These are phyloP conservation scores for Malassezia psittaci DNA, from an alignment of 1,284 basidiomycete species.

Conservation along the genomic window DNA sequence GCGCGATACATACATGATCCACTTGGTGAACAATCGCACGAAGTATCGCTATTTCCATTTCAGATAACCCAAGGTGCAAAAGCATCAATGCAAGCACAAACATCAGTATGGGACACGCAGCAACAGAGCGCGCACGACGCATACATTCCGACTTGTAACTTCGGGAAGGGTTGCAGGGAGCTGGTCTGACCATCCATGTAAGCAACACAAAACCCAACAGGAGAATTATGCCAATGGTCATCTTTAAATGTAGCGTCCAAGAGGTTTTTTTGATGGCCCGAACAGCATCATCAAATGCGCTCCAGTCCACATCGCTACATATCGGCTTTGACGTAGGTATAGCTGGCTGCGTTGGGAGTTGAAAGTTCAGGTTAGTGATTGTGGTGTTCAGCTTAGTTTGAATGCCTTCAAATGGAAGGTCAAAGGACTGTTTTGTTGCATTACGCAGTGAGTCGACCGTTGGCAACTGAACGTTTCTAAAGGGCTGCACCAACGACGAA, in stretches of 20 bases:
- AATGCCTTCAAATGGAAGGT: background rate
- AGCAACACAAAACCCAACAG: background rate
- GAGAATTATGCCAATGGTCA: background rate
- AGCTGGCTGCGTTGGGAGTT: background rate
- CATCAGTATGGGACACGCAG: background rate
- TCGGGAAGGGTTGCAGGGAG: background rate
- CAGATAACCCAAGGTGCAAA: background rate
- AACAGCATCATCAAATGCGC: background rate
- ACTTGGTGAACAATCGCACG: background rate
- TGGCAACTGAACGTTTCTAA: slow-evolving; percentile 3
- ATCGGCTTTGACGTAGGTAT: background rate
- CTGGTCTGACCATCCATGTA: background rate
- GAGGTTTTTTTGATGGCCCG: background rate
- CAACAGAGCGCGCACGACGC: background rate
- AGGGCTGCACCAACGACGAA: slow-evolving; percentile 6
- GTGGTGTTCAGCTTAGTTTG: background rate
- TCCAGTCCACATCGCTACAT: background rate
- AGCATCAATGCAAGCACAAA: background rate
- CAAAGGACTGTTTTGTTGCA: slow-evolving; percentile 1
- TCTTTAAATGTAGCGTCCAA: background rate
- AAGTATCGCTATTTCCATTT: background rate
- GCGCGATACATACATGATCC: background rate
- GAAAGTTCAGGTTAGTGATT: background rate
- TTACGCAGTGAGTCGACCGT: slow-evolving; percentile 7
- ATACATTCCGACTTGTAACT: background rate